Base-by-base conservation (phyloP, 139 green algal genomes). In the Chlamydomonas sp. region DNA sequence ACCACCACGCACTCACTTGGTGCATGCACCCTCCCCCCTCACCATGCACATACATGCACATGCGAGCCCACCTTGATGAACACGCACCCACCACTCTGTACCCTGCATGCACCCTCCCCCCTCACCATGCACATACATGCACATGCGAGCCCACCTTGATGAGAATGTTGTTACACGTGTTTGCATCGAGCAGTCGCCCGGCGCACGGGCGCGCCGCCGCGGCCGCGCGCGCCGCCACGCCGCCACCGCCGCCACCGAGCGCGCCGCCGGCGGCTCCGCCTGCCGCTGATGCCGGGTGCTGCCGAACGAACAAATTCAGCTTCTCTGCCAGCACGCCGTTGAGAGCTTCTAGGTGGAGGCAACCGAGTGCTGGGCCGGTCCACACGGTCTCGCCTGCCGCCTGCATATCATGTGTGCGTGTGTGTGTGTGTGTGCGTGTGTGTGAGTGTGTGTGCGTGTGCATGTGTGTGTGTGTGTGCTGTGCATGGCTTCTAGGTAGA, bases 121-220 rank as follows among this genome's bases (percentile, higher is more conserved):
- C n/a, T n/a, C n/a, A n/a, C n/a, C n/a, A n/a, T n/a, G n/a, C n/a
- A n/a, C n/a, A n/a, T n/a, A n/a, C n/a, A n/a, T n/a, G n/a, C n/a
- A n/a, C n/a, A n/a, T n/a, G n/a, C n/a, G n/a, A n/a, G n/a, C n/a
- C n/a, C n/a, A n/a, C n/a, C n/a, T n/a, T 63, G 33, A 73, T 73
- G 28, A 73, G 29, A 20, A 73, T 63, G 67, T 73, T 73, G 67
- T 73, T 73, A 50, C n/a, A 60, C 5, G 48, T 64, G 31, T 35
- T 24, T 3, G 49, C 54, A 34, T 73, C 67, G 49, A 73, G 67
- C 67, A 73, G 49, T n/a, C n/a, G n/a, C n/a, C n/a, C n/a, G n/a
- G n/a, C n/a, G 22, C 57, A 35, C 49, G 36, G 8, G 3, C 49
- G 49, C 24, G 22, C 33, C 50, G 65, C 67, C 65, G 67, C 49